Evolutionary conservation across 495 filamentous ascomycete species (phyloP).

Genomic region (Talaromyces ruber): DNA sequence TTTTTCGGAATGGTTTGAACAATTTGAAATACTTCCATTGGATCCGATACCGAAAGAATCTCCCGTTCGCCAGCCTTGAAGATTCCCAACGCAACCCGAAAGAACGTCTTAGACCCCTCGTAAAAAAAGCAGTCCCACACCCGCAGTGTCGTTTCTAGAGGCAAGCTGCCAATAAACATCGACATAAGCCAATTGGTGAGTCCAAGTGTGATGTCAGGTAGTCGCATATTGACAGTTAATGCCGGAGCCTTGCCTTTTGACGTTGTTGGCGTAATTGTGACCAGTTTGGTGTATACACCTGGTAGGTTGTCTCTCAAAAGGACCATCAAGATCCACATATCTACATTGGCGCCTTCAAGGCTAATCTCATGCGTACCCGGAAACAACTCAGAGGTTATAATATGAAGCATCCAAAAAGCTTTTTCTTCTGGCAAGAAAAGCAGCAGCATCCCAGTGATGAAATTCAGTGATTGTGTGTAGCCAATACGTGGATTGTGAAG

Average conservation of each 20-base stretch:
- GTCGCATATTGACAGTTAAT: slow-evolving; percentile 45
- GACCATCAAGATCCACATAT: slow-evolving; percentile 89
- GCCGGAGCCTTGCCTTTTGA: slow-evolving; percentile 27
- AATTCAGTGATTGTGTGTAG: slow-evolving; percentile 96
- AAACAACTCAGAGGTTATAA: slow-evolving; percentile 80
- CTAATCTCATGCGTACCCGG: slow-evolving; percentile 89
- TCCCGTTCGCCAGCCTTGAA: slow-evolving; percentile 86
- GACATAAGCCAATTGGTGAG: slow-evolving; percentile 99
- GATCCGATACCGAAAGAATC: slow-evolving; percentile 72
- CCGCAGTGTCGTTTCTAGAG: slow-evolving; percentile 80
- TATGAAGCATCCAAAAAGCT: slow-evolving; percentile 87
- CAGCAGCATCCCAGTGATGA: slow-evolving; percentile 90
- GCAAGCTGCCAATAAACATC: slow-evolving; percentile 85
- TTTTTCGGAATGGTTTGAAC: slow-evolving; percentile 83
- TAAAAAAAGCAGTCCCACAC: slow-evolving; percentile 97
- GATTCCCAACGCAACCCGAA: slow-evolving; percentile 81
- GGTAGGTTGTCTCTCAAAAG: slow-evolving; percentile 77
- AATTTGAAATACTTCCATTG: slow-evolving; percentile 93
- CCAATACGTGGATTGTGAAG: slow-evolving; percentile 83
- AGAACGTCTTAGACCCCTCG: slow-evolving; percentile 92
- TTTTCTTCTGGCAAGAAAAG: slow-evolving; percentile 90
- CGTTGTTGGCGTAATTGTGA: slow-evolving; percentile 58
- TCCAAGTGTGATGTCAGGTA: slow-evolving; percentile 86
- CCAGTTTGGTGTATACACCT: slow-evolving; percentile 79
- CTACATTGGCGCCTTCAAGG: slow-evolving; percentile 88